These are phyloP conservation scores for Euphorbia peplus DNA, from an alignment of 345 rosid genomes.

Conservation along the genomic window DNA sequence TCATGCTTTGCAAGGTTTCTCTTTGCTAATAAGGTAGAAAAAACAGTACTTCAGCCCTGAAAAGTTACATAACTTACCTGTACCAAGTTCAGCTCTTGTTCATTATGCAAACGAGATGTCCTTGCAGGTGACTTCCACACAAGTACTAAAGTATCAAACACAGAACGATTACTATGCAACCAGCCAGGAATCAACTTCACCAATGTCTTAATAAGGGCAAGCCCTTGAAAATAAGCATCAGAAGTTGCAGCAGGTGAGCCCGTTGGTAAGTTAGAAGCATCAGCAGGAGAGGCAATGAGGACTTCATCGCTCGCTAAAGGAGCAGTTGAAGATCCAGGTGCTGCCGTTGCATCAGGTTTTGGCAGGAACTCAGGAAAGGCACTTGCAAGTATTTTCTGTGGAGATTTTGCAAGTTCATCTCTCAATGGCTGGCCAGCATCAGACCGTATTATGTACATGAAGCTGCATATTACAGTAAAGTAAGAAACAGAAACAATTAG, in stretches of 20 bases:
- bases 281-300: constrained; percentile 47
- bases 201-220: constrained; percentile 81
- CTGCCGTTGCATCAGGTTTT: constrained; percentile 52
- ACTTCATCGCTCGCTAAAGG: constrained; percentile 64
- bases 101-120: constrained; percentile 81
- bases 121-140: constrained; percentile 95
- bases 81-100: constrained; percentile 89
- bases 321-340: constrained; percentile 55
- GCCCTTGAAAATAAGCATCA: constrained; percentile 93
- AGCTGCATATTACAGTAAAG: constrained; percentile 45
- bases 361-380: constrained; percentile 84
- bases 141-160: constrained; percentile 80
- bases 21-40: background rate
- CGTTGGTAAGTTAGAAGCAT: constrained; percentile 49
- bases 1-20: background rate
- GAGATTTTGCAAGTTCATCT: constrained; percentile 93
- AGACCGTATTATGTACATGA: constrained; percentile 90
- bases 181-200: constrained; percentile 86
- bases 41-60: background rate
- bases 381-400: constrained; percentile 76
- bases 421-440: constrained; percentile 94
- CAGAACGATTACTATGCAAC: constrained; percentile 79
- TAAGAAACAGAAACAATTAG: constrained; percentile 9
- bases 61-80: constrained; percentile 51
- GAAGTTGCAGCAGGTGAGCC: constrained; percentile 42